phyloP scores from a whole-genome alignment of 108 stramenopile genomes.

The Mayamaea pseudoterrestris region DNA sequence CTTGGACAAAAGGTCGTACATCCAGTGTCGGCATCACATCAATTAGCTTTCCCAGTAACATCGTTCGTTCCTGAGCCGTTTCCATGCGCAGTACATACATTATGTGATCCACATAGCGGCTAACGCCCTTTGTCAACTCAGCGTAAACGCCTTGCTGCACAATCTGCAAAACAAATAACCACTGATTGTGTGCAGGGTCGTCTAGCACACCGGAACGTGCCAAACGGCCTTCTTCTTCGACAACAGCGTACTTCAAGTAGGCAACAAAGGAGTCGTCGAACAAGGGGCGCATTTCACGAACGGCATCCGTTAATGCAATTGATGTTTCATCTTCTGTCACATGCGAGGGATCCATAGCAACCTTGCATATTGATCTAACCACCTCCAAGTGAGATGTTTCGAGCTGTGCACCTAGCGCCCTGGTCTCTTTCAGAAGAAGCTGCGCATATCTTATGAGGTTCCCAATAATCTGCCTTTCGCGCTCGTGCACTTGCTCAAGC shows the following conservation, averaged over 20 bases:
- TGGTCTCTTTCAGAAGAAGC: conserved; percentile 59
- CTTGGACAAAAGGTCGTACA: conserved; percentile 78
- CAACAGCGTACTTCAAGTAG: conserved; percentile 82
- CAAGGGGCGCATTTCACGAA: conserved; percentile 75
- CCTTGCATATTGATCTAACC: conserved; percentile 76
- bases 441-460: conserved; percentile 59
- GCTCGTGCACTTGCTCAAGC: conserved; percentile 25
- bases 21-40: conserved; percentile 82
- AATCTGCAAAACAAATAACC: conserved; percentile 77
- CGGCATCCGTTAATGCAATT: conserved; percentile 67
- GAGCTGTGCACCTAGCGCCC: conserved; percentile 65
- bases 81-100: conserved; percentile 76
- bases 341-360: conserved; percentile 80
- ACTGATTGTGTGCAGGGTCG: conserved; percentile 77
- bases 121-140: conserved; percentile 57
- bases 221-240: conserved; percentile 72
- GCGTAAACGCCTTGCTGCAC: conserved; percentile 82
- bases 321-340: conserved; percentile 73
- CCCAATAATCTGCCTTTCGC: conserved; percentile 59
- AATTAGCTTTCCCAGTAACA: conserved; percentile 50
- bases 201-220: conserved; percentile 57
- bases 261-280: conserved; percentile 79
- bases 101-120: conserved; percentile 72
- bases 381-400: conserved; percentile 77
- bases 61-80: conserved; percentile 50